Percentiles rank a stretch among this genome's conserved stretches.
phyloP scores from a whole-genome alignment of 495 filamentous ascomycete genomes.

The Mytilinidion resinicola region DNA sequence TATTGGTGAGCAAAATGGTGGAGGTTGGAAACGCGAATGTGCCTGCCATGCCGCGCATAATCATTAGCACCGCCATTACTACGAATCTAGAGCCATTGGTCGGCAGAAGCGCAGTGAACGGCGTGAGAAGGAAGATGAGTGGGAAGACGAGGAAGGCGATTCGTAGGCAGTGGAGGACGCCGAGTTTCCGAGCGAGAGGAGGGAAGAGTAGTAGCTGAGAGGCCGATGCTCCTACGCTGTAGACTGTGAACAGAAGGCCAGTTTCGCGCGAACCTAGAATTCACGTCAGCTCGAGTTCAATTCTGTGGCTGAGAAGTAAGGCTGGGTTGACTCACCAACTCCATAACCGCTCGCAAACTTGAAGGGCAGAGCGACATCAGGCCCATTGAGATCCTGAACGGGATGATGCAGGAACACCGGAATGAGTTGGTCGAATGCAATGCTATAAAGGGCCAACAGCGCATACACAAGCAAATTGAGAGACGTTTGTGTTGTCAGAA shows the following conservation, averaged over 20 bases:
- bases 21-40: conserved; percentile 83
- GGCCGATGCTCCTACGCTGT: conserved; percentile 63
- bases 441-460: conserved; percentile 65
- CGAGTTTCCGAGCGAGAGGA: conserved; percentile 56
- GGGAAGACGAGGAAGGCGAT: conserved; percentile 57
- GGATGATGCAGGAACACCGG: conserved; percentile 79
- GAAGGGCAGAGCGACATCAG: conserved; percentile 59
- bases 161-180: conserved; percentile 64
- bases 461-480: conserved; percentile 72
- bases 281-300: background rate
- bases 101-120: conserved; percentile 58
- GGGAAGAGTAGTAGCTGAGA: conserved; percentile 80
- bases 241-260: conserved; percentile 69
- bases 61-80: conserved; percentile 49
- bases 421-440: conserved; percentile 61
- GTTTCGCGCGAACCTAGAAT: conserved; percentile 54
- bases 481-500: conserved; percentile 67
- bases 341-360: conserved; percentile 76
- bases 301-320: background rate
- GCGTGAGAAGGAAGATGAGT: conserved; percentile 63
- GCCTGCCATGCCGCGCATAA: conserved; percentile 60
- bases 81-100: conserved; percentile 37
- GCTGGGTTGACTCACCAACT: conserved; percentile 34
- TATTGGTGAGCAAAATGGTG: conserved; percentile 88
- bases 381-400: conserved; percentile 47